Base-by-base conservation (phyloP, 768 basidiomycete species). In the Neoboletus magnificus region DNA sequence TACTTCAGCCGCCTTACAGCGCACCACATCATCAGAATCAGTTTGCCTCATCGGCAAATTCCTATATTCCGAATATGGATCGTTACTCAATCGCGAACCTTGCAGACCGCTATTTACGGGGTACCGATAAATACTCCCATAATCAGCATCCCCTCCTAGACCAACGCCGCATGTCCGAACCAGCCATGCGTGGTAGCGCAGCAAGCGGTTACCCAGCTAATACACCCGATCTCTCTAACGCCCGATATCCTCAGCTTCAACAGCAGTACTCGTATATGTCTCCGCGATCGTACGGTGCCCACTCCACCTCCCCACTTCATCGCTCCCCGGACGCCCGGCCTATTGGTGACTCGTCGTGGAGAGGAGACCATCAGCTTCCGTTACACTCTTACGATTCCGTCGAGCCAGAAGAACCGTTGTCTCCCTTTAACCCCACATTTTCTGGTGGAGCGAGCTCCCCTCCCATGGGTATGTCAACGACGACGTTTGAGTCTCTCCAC, bases 141-240 rank as follows among this genome's bases (percentile, higher is more conserved):
- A 70, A 63, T 69, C 70, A 62, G 65, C 58, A 62, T 64, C 60
- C 73, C 54, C 66, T 76, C 59, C 70, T 79, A 54, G 83, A 84
- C 73, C 82, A 83, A 50, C 77, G 85, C 65, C 82, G 85, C 69
- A 84, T 86, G 82, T 87, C 85, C 64, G 85, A 86, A 67, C 84
- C 85, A 45, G 72, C 81, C 52, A 73, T 80, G 58, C 75, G 79
- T 57, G 63, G 74, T 61, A 75, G 74, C 67, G 59, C 76, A 50
- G 76, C 81, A 65, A 60, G 73, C 40, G 58, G 71, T 49, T 65
- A 74, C 42, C 51, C 74, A 52, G 51, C 71, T 39, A 71, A 71
- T 55, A 44, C 69, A 51, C 52, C 73, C 51, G 69, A 65, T 69
- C 67, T 70, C 48, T 51, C 59, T 46, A 58, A 69, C 48, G 67